A percentile compares a stretch with the other conserved stretches of the same genome.
phyloP scores from a whole-genome alignment of 306 rosid genomes.

The Ormosia semicastrata region DNA sequence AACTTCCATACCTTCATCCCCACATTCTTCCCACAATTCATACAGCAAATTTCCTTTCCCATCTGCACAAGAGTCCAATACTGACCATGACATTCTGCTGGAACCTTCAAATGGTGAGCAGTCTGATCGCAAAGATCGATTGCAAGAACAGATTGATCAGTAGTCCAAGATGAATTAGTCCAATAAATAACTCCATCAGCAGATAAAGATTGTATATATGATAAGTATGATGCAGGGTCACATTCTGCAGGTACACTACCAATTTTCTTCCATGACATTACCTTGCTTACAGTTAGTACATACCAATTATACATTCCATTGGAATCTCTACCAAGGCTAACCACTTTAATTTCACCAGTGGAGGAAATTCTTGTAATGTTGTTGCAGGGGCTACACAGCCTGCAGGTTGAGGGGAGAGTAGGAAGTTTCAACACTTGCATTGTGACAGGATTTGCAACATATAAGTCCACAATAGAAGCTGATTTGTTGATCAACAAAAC shows the following conservation, averaged over 20 bases:
- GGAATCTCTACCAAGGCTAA: constrained; percentile 2
- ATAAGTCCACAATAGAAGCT: neutral
- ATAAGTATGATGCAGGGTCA: constrained; percentile 17
- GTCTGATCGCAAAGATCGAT: neutral
- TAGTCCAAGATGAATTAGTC: constrained; percentile 21
- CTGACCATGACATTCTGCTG: neutral
- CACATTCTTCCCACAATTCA: constrained; percentile 18
- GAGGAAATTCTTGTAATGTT: constrained; percentile 17
- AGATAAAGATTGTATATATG: constrained; percentile 17
- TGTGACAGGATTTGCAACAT: constrained; percentile 13
- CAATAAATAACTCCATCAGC: neutral
- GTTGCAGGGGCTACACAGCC: neutral
- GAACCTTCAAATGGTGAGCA: neutral
- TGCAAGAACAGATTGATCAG: neutral
- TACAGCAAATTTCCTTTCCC: neutral
- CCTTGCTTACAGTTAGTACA: neutral
- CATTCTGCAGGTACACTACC: neutral
- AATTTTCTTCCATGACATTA: constrained; percentile 16
- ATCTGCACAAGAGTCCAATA: constrained; percentile 25
- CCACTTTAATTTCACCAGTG: constrained; percentile 12
- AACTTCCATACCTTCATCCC: constrained; percentile 16
- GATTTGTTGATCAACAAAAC: neutral
- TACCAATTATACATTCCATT: neutral
- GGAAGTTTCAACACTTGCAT: constrained; percentile 9
- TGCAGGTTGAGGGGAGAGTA: neutral